phyloP scores from a whole-genome alignment of 805 yeast species.

The Barnettozyma californica region DNA sequence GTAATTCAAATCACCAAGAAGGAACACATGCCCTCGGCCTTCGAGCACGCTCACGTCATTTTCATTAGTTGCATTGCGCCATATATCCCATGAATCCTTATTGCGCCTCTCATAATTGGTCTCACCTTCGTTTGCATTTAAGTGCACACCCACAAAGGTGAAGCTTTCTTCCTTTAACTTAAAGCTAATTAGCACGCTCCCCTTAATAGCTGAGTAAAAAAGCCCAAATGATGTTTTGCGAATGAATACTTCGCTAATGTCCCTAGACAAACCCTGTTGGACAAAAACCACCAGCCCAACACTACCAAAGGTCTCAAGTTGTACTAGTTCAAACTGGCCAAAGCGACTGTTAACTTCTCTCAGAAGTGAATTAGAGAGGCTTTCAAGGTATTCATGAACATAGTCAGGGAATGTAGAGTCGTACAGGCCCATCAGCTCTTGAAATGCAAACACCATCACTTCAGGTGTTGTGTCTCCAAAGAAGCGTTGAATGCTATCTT shows the following conservation, averaged over 20 bases:
- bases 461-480: constrained; percentile 27
- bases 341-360: constrained; percentile 31
- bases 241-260: constrained; percentile 22
- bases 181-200: constrained; percentile 63
- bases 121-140: constrained; percentile 76
- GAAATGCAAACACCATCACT: constrained; percentile 57
- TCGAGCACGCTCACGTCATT: constrained; percentile 41
- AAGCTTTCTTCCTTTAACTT: constrained; percentile 26
- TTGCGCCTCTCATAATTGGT: constrained; percentile 40
- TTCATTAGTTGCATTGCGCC: constrained; percentile 51
- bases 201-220: constrained; percentile 62
- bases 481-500: background rate
- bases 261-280: background rate
- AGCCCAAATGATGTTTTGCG: constrained; percentile 45
- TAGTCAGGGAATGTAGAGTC: constrained; percentile 43
- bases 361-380: constrained; percentile 32
- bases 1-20: constrained; percentile 86
- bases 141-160: constrained; percentile 67
- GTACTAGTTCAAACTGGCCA: constrained; percentile 36
- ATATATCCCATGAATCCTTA: constrained; percentile 42
- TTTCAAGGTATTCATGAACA: constrained; percentile 34
- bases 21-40: constrained; percentile 53
- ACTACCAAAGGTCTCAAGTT: constrained; percentile 48
- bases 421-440: constrained; percentile 54
- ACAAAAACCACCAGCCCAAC: constrained; percentile 32